A percentile compares a stretch with the other conserved stretches of the same genome.
Evolutionary conservation across 2,329 filamentous ascomycete genomes (phyloP).

Genomic region (Colletotrichum siamense): DNA sequence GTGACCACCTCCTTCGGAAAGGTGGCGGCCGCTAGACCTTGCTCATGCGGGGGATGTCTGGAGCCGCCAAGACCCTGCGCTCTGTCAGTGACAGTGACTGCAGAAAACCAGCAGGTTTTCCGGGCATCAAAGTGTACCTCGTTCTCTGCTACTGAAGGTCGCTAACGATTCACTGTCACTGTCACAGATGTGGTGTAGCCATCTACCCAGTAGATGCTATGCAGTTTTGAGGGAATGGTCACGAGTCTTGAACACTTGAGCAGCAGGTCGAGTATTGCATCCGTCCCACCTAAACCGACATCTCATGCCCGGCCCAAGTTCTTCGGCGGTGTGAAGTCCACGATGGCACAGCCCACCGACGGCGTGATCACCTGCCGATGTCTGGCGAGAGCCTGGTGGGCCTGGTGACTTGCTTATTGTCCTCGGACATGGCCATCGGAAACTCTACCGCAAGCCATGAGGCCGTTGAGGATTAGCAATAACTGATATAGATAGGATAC

Average conservation of each 20-base stretch:
- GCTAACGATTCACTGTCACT: not conserved
- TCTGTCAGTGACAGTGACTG: not conserved
- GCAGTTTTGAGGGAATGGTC: not conserved
- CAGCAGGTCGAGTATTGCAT: not conserved
- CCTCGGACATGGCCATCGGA: not conserved
- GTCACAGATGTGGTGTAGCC: not conserved
- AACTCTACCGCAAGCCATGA: not conserved
- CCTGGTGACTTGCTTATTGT: conserved; percentile 2
- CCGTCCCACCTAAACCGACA: not conserved
- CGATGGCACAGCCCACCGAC: conserved; percentile 3
- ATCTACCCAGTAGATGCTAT: not conserved
- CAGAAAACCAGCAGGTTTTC: not conserved
- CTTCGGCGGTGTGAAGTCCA: not conserved
- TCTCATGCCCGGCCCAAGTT: not conserved
- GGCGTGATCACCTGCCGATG: conserved; percentile 12
- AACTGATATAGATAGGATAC: not conserved
- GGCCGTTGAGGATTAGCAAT: not conserved
- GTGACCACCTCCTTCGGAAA: not conserved
- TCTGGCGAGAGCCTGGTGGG: not conserved
- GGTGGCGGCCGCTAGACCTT: not conserved
- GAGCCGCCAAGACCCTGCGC: conserved; percentile 17
- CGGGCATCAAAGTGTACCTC: not conserved
- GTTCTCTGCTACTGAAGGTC: not conserved
- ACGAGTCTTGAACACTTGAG: not conserved
- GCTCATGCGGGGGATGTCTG: conserved; percentile 16